phyloP scores from a whole-genome alignment of 805 yeast species.

The Suhomyces emberorum region DNA sequence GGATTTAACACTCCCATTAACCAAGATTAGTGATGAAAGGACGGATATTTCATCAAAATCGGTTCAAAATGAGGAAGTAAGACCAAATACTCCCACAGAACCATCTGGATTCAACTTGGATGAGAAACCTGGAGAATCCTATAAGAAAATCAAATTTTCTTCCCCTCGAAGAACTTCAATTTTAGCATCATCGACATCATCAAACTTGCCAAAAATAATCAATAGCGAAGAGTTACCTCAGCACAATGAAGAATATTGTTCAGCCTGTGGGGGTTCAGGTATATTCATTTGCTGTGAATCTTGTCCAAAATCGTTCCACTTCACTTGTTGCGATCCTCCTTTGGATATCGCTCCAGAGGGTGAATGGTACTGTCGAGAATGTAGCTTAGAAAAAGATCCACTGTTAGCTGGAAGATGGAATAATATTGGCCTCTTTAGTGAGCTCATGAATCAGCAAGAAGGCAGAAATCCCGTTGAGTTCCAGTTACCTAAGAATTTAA shows the following conservation, averaged over 20 bases:
- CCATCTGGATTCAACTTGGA: not conserved
- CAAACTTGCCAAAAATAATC: not conserved
- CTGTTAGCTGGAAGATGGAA: conserved; percentile 19
- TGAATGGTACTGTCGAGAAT: conserved; percentile 85
- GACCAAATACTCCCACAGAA: not conserved
- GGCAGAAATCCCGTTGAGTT: conserved; percentile 45
- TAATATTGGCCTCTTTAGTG: conserved; percentile 48
- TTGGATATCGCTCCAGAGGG: conserved; percentile 81
- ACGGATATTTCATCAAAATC: conserved; percentile 7
- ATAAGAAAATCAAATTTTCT: conserved; percentile 21
- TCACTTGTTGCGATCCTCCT: conserved; percentile 90
- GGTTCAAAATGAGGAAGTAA: not conserved
- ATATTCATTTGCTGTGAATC: conserved; percentile 89
- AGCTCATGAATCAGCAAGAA: conserved; percentile 64
- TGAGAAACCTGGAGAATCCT: not conserved
- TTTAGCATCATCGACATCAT: conserved; percentile 19
- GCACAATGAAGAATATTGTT: conserved; percentile 82
- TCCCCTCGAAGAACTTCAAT: conserved; percentile 31
- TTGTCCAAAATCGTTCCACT: conserved; percentile 90
- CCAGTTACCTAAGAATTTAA: conserved; percentile 60
- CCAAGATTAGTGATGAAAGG: conserved; percentile 19
- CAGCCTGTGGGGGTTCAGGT: conserved; percentile 89
- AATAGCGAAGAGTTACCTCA: conserved; percentile 13
- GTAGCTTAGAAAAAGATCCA: conserved; percentile 46
- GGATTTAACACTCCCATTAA: conserved; percentile 8